Percentiles rank a stretch among this genome's conserved stretches.
phyloP scores from a whole-genome alignment of 352 stramenopile species.

The Elongisporangium anandrum region DNA sequence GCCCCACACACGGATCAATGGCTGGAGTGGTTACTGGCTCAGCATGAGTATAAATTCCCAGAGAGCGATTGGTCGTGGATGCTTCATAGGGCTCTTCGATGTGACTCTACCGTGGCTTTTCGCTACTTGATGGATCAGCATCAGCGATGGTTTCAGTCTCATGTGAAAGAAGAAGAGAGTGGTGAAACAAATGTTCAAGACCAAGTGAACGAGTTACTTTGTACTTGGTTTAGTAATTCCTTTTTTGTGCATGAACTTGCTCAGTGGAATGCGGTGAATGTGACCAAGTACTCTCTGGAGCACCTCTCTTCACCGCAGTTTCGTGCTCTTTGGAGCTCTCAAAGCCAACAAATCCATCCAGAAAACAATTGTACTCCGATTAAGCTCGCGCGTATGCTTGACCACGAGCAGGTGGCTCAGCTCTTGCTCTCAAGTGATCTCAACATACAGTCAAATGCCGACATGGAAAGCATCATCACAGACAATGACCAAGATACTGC shows the following conservation, averaged over 20 bases:
- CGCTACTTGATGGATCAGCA: neutral
- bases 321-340: neutral
- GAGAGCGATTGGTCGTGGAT: neutral
- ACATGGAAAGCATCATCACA: neutral
- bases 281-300: slow-evolving; percentile 4
- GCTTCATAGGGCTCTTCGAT: neutral
- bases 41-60: neutral
- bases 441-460: too few species aligned
- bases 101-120: neutral
- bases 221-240: neutral
- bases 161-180: neutral
- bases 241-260: slow-evolving; percentile 15
- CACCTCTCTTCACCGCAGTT: neutral
- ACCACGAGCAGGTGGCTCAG: slow-evolving; percentile 6
- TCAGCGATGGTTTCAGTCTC: neutral
- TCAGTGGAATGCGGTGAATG: slow-evolving; percentile 30
- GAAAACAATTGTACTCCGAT: slow-evolving; percentile 18
- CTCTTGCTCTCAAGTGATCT: neutral
- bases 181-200: neutral
- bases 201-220: neutral
- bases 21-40: slow-evolving; percentile 1
- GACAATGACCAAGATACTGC: neutral
- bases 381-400: slow-evolving; percentile 21
- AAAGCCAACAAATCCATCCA: neutral
- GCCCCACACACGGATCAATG: neutral